phyloP scores from a whole-genome alignment of 306 rosid species.

The Potentilla sterilis region DNA sequence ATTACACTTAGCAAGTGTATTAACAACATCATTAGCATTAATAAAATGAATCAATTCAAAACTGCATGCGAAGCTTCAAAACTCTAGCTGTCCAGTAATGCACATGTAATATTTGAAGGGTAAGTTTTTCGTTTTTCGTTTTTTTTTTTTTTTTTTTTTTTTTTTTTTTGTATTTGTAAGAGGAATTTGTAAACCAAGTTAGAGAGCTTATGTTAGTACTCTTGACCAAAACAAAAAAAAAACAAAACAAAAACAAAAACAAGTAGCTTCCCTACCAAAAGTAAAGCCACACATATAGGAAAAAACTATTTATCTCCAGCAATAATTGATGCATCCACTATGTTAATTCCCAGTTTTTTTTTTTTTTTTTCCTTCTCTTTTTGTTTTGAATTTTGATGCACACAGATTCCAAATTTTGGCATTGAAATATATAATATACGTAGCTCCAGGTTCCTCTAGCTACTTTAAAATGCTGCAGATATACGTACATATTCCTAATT shows the following conservation, averaged over 20 bases:
- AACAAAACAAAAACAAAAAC: too few species aligned
- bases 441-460: background rate
- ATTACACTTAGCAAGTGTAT: background rate
- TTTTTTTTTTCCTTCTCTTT: background rate
- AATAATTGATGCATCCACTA: conserved; percentile 10
- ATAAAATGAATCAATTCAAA: conserved; percentile 10
- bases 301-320: background rate
- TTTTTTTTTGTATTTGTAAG: too few species aligned
- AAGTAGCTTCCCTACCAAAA: background rate
- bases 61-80: background rate
- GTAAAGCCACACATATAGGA: background rate
- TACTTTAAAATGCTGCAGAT: background rate
- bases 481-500: background rate
- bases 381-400: background rate
- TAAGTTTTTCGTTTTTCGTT: too few species aligned
- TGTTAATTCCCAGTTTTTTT: background rate
- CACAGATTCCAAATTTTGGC: background rate
- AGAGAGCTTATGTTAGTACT: background rate
- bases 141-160: too few species aligned
- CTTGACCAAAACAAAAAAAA: background rate
- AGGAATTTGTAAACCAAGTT: too few species aligned
- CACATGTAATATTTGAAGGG: conserved; percentile 49
- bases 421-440: background rate
- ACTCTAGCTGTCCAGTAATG: background rate
- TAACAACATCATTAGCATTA: conserved; percentile 18